These are phyloP conservation scores for Pseudopediastrum boryanum DNA, from an alignment of 139 green algal genomes.

Conservation along the genomic window DNA sequence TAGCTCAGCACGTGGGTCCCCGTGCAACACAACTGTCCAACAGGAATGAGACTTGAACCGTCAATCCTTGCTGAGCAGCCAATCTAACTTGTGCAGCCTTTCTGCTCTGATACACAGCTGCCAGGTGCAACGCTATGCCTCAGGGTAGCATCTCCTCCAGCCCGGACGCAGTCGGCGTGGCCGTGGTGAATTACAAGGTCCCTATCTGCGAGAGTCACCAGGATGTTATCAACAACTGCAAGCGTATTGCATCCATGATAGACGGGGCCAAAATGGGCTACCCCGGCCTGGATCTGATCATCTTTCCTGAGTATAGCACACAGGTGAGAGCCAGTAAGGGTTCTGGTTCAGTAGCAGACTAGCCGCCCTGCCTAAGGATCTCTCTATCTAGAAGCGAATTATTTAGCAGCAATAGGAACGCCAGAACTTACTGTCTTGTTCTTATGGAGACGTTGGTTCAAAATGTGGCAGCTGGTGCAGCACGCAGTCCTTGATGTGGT, in stretches of 20 bases:
- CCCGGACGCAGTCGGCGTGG: slow-evolving; percentile 26
- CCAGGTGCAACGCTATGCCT: slow-evolving; percentile 26
- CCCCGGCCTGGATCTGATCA: slow-evolving; percentile 51
- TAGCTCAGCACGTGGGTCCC: too few species aligned
- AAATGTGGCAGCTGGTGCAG: neutral
- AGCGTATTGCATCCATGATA: slow-evolving; percentile 42
- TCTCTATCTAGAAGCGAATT: too few species aligned
- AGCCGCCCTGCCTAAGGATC: too few species aligned
- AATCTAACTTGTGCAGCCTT: too few species aligned
- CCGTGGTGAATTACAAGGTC: slow-evolving; percentile 33
- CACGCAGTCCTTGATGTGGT: neutral
- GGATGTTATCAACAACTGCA: slow-evolving; percentile 42
- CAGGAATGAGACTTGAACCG: too few species aligned
- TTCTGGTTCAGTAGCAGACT: neutral
- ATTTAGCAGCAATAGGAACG: too few species aligned
- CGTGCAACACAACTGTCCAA: too few species aligned
- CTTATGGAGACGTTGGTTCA: too few species aligned
- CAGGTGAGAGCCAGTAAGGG: slow-evolving; percentile 3
- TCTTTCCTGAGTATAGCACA: slow-evolving; percentile 49
- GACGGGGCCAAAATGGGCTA: slow-evolving; percentile 50
- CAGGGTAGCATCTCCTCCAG: slow-evolving; percentile 24
- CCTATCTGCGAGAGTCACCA: slow-evolving; percentile 18
- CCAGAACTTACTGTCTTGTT: too few species aligned
- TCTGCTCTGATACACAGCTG: neutral
- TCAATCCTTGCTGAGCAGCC: too few species aligned